phyloP scores from a whole-genome alignment of 139 green algal genomes.

The Micractinium conductrix region DNA sequence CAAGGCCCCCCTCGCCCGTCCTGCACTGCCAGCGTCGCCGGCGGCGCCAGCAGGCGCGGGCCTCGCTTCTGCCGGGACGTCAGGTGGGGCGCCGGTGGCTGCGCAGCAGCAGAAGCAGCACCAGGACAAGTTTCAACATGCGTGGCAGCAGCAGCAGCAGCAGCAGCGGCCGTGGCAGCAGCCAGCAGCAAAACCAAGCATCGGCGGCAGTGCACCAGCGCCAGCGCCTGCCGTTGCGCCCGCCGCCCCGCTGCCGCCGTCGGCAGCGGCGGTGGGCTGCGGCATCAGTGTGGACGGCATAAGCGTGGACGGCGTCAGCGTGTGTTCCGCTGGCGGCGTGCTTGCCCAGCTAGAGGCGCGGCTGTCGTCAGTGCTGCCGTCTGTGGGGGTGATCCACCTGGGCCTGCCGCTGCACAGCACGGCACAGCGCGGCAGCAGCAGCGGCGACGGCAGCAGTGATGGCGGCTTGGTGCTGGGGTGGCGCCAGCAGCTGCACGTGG shows the following conservation, averaged over 20 bases:
- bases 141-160: not conserved
- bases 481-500: slow-evolving; percentile 42
- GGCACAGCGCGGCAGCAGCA: not conserved
- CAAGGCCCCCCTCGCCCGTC: not conserved
- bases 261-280: not conserved
- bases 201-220: not conserved
- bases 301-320: too few relatives aligned
- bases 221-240: not conserved
- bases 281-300: not conserved
- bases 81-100: not conserved
- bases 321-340: not conserved
- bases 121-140: not conserved
- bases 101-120: not conserved
- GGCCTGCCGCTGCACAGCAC: slow-evolving; percentile 9
- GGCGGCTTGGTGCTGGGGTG: slow-evolving; percentile 45
- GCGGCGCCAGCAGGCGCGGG: not conserved
- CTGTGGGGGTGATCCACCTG: slow-evolving; percentile 53
- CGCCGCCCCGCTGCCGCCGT: not conserved
- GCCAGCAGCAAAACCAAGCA: too few relatives aligned
- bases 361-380: slow-evolving; percentile 2
- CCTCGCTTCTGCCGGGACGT: too few relatives aligned
- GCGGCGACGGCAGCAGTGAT: too few relatives aligned
- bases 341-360: slow-evolving; percentile 16
- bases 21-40: not conserved
- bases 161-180: not conserved